Percentiles rank a stretch among this genome's conserved stretches.
Conservation (phyloP, 768 basidiomycete genomes). For the Lyophyllum semitale region DNA sequence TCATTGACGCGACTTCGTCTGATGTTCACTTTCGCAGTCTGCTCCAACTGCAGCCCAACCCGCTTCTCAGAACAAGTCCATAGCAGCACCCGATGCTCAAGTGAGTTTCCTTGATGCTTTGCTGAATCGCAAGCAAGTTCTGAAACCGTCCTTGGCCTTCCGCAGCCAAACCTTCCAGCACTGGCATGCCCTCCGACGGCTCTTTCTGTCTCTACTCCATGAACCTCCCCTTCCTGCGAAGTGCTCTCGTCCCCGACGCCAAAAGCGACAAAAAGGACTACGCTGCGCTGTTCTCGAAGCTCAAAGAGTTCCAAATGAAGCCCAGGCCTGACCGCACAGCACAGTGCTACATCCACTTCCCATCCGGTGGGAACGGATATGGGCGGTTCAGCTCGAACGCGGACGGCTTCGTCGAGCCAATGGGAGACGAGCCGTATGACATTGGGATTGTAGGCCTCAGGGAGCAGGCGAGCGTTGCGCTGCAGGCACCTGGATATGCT, state of each 20-base stretch:
- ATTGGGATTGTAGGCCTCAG: conserved; percentile 6
- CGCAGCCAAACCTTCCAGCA: background rate
- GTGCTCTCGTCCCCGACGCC: background rate
- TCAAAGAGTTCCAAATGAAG: conserved; percentile 1
- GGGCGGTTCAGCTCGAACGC: background rate
- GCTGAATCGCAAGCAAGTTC: too few relatives aligned
- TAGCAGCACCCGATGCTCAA: background rate
- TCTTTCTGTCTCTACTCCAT: conserved; percentile 9
- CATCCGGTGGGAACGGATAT: background rate
- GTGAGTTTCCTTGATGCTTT: background rate
- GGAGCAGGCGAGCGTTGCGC: background rate
- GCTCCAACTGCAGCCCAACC: background rate
- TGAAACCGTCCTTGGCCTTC: background rate
- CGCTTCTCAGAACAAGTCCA: background rate
- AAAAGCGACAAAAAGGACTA: conserved; percentile 6
- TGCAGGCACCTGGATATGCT: background rate
- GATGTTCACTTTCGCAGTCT: background rate
- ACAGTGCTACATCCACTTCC: conserved; percentile 5
- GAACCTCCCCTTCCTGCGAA: background rate
- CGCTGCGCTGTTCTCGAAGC: conserved; percentile 1
- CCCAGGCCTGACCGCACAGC: conserved; percentile 5
- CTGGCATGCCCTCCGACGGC: background rate
- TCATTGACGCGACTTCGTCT: background rate
- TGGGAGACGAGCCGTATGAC: conserved; percentile 10
- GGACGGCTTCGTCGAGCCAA: conserved; percentile 3